Base-by-base conservation (phyloP, 768 basidiomycete species). In the Suillus plorans region DNA sequence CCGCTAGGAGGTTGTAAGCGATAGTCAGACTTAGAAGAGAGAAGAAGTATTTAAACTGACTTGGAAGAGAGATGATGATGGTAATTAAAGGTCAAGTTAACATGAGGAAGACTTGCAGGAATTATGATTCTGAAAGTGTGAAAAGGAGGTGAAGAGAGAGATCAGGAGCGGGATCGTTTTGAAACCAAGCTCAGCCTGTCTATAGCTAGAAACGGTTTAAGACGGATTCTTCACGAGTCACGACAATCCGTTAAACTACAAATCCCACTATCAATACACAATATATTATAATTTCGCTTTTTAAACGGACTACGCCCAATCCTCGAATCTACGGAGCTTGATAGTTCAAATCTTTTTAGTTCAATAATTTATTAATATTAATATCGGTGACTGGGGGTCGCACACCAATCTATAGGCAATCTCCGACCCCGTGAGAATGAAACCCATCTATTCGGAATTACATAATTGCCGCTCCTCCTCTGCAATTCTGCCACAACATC, bases 51-150 rank as follows among this genome's bases (percentile, higher is more conserved):
- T 34, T 36, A 36, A 53, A 55, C 53, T 55, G 20, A 55, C 53
- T 55, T 34, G 1, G 5, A n/a, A 75, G 31, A 70, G 58, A 28
- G 45, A 60, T 49, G 56, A 60, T 53, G 56, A n/a, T 12, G 47
- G 56, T 60, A n/a, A 68, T 52, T 58, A 50, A 63, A 64, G 37
- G 64, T 55, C 41, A 49, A 64, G 68, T 62, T 61, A 34, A 61
- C 71, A 73, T 73, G 61, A 68, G 72, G 42, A 66, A 57, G 44
- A 62, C 49, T 59, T 53, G 52, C 52, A 53, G 52, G 52, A 28
- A 53, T 31, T 10, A 28, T 34, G 52, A 28, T 53, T 31, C 28
- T 53, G 52, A 53, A 53, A 28, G 52, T 53, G 45, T 63, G 66
- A 68, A 65, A 64, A 56, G 70, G 44, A 41, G 28, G 70, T 72